Conservation (phyloP, 202 grass and related monocot species). For the Tripidium arundinaceum region DNA sequence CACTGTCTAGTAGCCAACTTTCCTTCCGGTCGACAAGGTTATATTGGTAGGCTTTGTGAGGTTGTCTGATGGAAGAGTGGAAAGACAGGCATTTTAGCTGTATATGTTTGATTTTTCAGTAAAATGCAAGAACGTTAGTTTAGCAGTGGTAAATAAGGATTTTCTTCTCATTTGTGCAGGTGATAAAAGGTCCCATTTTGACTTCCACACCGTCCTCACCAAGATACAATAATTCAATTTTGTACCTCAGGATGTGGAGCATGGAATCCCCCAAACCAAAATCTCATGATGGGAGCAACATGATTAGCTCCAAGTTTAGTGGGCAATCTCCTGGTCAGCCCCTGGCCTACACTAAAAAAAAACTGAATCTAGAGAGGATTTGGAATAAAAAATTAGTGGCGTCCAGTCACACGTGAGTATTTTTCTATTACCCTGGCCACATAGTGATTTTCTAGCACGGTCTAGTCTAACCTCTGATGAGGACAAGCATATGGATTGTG, state of each 20-base stretch:
- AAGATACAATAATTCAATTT: not conserved
- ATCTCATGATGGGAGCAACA: slow-evolving; percentile 17
- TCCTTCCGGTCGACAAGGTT: no score
- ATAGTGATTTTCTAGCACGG: not conserved
- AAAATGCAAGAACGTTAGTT: not conserved
- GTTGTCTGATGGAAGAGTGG: not conserved
- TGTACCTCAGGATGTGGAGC: slow-evolving; percentile 1
- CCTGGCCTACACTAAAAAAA: not conserved
- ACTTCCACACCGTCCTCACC: not conserved
- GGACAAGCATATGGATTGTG: slow-evolving; percentile 38
- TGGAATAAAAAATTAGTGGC: no score
- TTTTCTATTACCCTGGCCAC: not conserved
- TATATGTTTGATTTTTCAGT: not conserved
- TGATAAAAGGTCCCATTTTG: not conserved
- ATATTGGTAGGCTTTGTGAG: not conserved
- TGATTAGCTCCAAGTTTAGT: slow-evolving; percentile 40
- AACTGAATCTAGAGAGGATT: no score
- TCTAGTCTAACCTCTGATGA: not conserved
- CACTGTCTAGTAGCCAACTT: no score
- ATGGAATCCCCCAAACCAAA: slow-evolving; percentile 21
- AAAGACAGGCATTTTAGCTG: not conserved
- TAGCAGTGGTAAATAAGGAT: not conserved
- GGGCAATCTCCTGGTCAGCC: slow-evolving; percentile 11
- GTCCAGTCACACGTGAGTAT: no score
- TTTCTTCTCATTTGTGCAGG: not conserved